Evolutionary conservation across 2,329 filamentous ascomycete species (phyloP).

Genomic region (Penicillium sp.): DNA sequence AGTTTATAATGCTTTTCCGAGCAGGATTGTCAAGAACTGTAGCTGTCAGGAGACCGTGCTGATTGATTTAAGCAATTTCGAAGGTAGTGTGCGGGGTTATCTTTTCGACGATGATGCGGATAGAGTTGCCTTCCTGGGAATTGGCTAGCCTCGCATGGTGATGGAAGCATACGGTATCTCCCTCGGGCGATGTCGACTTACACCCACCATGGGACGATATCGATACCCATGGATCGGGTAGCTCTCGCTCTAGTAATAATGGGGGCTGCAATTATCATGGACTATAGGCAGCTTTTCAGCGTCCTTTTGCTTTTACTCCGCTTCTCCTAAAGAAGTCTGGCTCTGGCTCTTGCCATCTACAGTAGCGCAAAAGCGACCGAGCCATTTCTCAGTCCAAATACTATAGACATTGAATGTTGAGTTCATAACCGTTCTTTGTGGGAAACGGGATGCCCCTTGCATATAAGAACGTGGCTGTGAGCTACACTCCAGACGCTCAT

Average conservation of each 20-base stretch:
- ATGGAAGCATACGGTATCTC: not conserved
- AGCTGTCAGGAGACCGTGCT: not conserved
- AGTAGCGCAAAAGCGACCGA: not conserved
- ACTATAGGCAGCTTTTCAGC: not conserved
- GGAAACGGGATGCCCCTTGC: not conserved
- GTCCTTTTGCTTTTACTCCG: not conserved
- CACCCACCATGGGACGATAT: no score
- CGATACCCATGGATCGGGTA: not conserved
- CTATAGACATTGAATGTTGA: not conserved
- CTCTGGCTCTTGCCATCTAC: no score
- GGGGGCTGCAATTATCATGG: not conserved
- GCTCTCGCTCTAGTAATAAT: not conserved
- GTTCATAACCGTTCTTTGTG: not conserved
- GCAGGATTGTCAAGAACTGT: not conserved
- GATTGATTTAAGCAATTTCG: not conserved
- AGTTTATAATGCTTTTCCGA: not conserved
- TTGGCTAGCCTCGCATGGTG: not conserved
- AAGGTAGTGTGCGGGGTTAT: conserved; percentile 22
- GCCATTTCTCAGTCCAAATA: not conserved
- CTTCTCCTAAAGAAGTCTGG: not conserved
- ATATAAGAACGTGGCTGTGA: not conserved
- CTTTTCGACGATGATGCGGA: conserved; percentile 13
- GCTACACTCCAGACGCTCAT: not conserved
- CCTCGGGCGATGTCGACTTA: not conserved
- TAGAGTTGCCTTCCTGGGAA: conserved; percentile 11